phyloP scores from a whole-genome alignment of 495 filamentous ascomycete genomes.

The Neurospora sublineolata region DNA sequence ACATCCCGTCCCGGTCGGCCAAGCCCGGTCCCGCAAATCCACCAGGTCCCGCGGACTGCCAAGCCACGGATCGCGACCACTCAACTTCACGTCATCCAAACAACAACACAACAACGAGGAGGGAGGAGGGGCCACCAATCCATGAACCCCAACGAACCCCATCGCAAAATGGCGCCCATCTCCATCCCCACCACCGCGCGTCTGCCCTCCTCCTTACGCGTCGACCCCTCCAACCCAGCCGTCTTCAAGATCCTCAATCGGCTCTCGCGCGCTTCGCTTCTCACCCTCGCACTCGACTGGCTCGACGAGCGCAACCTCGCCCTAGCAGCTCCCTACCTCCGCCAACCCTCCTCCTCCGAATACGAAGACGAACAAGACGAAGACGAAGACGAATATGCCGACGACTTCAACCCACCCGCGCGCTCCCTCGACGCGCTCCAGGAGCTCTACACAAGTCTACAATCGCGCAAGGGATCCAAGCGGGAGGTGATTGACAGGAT shows the following conservation, averaged over 20 bases:
- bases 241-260: conserved; percentile 54
- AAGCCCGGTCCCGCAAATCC: neutral
- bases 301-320: conserved; percentile 50
- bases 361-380: conserved; percentile 28
- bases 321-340: conserved; percentile 44
- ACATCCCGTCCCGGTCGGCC: neutral
- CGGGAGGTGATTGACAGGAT: conserved; percentile 68
- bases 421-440: conserved; percentile 49
- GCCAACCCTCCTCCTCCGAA: conserved; percentile 3
- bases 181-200: conserved; percentile 35
- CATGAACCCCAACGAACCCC: neutral
- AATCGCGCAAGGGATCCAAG: conserved; percentile 51
- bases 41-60: neutral
- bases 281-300: conserved; percentile 63
- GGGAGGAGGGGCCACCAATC: neutral
- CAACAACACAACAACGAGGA: neutral
- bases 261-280: conserved; percentile 57
- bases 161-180: conserved; percentile 26
- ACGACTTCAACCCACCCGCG: conserved; percentile 50
- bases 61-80: neutral
- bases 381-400: conserved; percentile 34
- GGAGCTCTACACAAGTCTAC: conserved; percentile 46
- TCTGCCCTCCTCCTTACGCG: conserved; percentile 40
- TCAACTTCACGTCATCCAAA: neutral
- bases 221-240: conserved; percentile 51